Conservation (phyloP, 805 yeast genomes). For the Starmerella potacharoeniae region DNA sequence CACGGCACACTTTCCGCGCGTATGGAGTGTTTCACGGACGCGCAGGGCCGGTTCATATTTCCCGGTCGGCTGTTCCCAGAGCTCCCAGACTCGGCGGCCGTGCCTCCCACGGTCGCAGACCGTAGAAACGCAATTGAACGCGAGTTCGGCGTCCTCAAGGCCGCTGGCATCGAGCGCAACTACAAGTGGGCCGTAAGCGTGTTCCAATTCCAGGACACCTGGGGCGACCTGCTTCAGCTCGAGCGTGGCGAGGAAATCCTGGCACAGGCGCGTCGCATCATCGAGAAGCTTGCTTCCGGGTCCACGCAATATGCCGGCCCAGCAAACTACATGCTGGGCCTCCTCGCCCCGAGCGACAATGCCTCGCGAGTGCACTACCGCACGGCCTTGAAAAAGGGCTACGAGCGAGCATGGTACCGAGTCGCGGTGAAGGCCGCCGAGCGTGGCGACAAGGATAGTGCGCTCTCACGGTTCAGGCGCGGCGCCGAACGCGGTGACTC, state of each 20-base stretch:
- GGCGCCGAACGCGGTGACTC: constrained; percentile 31
- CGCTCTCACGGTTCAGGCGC: constrained; percentile 27
- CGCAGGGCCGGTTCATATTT: constrained; percentile 25
- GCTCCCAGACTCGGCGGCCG: constrained; percentile 5
- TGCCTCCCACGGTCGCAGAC: constrained; percentile 12
- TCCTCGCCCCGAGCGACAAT: not conserved
- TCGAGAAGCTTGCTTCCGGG: constrained; percentile 18
- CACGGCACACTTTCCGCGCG: not conserved
- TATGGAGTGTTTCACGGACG: constrained; percentile 17
- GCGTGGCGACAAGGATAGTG: constrained; percentile 25
- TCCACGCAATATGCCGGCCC: constrained; percentile 17
- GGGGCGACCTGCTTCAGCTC: constrained; percentile 21
- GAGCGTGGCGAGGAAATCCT: constrained; percentile 11
- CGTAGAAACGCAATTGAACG: constrained; percentile 8
- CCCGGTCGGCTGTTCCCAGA: constrained; percentile 29
- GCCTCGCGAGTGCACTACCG: constrained; percentile 12
- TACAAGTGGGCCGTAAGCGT: constrained; percentile 27
- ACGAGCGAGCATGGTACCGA: constrained; percentile 30
- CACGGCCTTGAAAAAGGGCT: constrained; percentile 27
- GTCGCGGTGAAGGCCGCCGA: constrained; percentile 29
- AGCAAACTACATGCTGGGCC: constrained; percentile 16
- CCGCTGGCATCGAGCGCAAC: constrained; percentile 6
- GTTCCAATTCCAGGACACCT: constrained; percentile 26
- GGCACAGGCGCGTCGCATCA: constrained; percentile 21
- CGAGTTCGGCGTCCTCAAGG: not conserved